phyloP scores from a whole-genome alignment of 176 grass and related monocot genomes.

The Rhynchospora tenuis region DNA sequence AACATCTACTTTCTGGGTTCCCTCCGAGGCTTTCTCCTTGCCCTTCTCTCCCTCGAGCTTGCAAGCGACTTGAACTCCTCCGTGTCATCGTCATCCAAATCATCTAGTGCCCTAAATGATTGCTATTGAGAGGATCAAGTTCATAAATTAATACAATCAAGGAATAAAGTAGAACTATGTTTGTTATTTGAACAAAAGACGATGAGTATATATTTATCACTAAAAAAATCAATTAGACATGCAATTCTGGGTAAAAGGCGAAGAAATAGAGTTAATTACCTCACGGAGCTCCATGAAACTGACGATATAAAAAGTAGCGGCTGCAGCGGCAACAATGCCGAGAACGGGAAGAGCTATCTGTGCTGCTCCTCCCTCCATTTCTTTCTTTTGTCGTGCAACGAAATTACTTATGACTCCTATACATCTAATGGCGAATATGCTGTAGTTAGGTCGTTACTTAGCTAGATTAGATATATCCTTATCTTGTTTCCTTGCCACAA shows the following conservation, averaged over 20 bases:
- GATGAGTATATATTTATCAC: background rate
- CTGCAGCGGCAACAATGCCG: constrained; percentile 55
- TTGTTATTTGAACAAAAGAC: background rate
- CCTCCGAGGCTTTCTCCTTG: constrained; percentile 56
- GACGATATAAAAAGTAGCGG: constrained; percentile 75
- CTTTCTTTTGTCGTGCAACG: background rate
- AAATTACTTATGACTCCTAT: too few relatives aligned
- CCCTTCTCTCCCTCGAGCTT: constrained; percentile 52
- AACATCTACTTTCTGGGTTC: constrained; percentile 36
- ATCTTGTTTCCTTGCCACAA: too few relatives aligned
- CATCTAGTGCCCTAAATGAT: constrained; percentile 66
- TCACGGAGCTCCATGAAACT: constrained; percentile 77
- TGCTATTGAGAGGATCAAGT: constrained; percentile 35
- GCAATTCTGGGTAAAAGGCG: background rate
- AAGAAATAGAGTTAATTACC: constrained; percentile 13
- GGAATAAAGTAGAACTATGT: background rate
- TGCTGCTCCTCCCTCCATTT: constrained; percentile 35
- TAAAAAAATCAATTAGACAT: background rate
- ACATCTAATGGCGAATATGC: too few relatives aligned
- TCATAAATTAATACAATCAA: background rate
- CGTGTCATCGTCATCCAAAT: constrained; percentile 35
- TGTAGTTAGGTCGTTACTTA: too few relatives aligned
- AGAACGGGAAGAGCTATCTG: constrained; percentile 54
- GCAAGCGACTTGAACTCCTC: constrained; percentile 17
- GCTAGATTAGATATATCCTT: too few relatives aligned